phyloP scores from a whole-genome alignment of 768 basidiomycete species.

The Agaricus subrufescens region DNA sequence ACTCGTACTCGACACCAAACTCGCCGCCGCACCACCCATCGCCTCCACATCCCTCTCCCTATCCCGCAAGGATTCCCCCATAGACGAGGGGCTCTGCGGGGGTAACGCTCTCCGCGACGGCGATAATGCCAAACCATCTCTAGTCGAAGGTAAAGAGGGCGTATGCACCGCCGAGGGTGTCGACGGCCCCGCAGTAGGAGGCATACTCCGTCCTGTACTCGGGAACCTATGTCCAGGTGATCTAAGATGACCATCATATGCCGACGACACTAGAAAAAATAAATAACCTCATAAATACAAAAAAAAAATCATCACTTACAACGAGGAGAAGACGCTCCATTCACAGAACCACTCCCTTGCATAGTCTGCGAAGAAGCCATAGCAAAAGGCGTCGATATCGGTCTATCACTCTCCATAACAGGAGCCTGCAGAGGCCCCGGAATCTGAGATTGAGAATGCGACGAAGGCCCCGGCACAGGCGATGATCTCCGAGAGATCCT shows the following conservation, averaged over 20 bases:
- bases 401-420: slow-evolving; percentile 41
- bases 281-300: no score
- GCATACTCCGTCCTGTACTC: slow-evolving; percentile 16
- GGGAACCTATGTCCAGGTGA: slow-evolving; percentile 42
- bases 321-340: slow-evolving; percentile 29
- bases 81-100: slow-evolving; percentile 13
- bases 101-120: slow-evolving; percentile 31
- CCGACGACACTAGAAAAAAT: slow-evolving; percentile 13
- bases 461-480: slow-evolving; percentile 8
- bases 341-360: slow-evolving; percentile 17
- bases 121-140: slow-evolving; percentile 18
- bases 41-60: background rate
- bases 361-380: slow-evolving; percentile 43
- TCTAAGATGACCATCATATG: slow-evolving; percentile 25
- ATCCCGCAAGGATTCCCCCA: background rate
- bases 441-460: slow-evolving; percentile 2
- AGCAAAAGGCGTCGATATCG: slow-evolving; percentile 48
- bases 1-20: background rate
- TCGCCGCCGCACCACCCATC: background rate
- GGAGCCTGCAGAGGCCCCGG: slow-evolving; percentile 9
- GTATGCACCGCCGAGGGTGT: slow-evolving; percentile 9
- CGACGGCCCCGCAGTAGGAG: slow-evolving; percentile 18
- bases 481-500: slow-evolving; percentile 13
- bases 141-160: slow-evolving; percentile 23
- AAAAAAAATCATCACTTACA: slow-evolving; percentile 10